Base-by-base conservation (phyloP, 2,329 filamentous ascomycete genomes). In the Trichoderma cornu-damae region DNA sequence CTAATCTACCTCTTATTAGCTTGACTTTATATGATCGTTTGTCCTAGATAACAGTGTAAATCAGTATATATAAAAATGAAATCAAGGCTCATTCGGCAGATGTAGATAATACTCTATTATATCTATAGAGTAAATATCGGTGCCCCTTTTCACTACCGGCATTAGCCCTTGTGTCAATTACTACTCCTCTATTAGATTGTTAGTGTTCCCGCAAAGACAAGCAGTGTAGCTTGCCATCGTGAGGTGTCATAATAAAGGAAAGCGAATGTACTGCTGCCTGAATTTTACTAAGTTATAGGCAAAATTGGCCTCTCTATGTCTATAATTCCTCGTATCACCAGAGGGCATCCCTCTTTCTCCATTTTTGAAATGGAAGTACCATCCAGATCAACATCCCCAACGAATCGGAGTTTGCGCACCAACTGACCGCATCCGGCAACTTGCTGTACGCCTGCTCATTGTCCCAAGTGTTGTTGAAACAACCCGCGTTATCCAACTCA, bases 371-470 rank as follows among this genome's bases (percentile, higher is more conserved):
- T 9, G 47, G 47, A 38, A 50, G 47, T 4, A 50, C 47, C 47
- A 50, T 50, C 47, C 47, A 50, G 2, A 50, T 50, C 22, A 50
- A 20, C 47, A 50, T 50, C 22, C 47, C 47, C 47, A 50, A 50
- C 20, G 47, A 26, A 28, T 50, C 47, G 28, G 47, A 50, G 34
- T 50, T 50, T 38, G 32, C 47, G 3, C 47, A 50, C 47, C 47
- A 50, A 50, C 34, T 50, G 47, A 50, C 47, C 20, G 47, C 47
- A 38, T 50, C 34, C n/a, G 47, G 47, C 34, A 50, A 18, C 9
- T 50, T 50, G 9, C 32, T 50, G 22, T 50, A 50, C 22, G 47
- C 47, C 2, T 28, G 32, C 34, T 50, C 0, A 50, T 50, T 50
- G 8, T 50, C 38, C 47, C 47, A 50, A 12, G 47, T 50, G 9